Conservation (phyloP, 2,329 filamentous ascomycete species). For the Geosmithia putterillii region DNA sequence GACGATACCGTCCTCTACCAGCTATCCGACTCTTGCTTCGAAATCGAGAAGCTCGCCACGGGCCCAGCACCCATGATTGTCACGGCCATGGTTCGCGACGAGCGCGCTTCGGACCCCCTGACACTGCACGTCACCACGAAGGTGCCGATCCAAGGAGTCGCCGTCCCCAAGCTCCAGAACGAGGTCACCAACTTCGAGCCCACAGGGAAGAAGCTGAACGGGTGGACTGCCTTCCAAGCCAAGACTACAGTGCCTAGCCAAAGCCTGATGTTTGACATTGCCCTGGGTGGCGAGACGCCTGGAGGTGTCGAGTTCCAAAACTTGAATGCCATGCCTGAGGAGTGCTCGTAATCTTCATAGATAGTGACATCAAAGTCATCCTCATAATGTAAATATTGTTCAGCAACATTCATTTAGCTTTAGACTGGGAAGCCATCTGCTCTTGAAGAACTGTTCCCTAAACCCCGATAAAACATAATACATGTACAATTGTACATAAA, state of each 20-base stretch:
- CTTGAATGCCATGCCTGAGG: background rate
- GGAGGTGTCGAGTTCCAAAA: slow-evolving; percentile 2
- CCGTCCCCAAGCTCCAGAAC: background rate
- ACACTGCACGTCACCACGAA: slow-evolving; percentile 3
- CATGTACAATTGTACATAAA: no score
- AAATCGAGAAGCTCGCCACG: background rate
- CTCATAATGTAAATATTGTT: background rate
- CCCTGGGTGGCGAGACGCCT: slow-evolving; percentile 1
- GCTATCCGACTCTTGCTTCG: slow-evolving; percentile 1
- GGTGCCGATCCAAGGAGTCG: background rate
- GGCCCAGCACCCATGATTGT: background rate
- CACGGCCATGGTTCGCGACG: slow-evolving; percentile 3
- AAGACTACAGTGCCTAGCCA: background rate
- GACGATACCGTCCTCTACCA: slow-evolving; percentile 3
- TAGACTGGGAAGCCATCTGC: background rate
- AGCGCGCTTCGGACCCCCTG: slow-evolving; percentile 1
- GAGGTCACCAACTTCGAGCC: background rate
- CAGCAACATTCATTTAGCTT: background rate
- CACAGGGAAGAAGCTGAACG: slow-evolving; percentile 1
- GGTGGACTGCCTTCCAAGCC: slow-evolving; percentile 1
- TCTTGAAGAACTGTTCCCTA: no score
- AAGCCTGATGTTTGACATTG: slow-evolving; percentile 2
- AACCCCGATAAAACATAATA: no score
- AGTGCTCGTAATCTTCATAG: background rate
- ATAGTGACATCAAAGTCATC: background rate